A percentile compares a stretch with the other conserved stretches of the same genome.
Conservation (phyloP, 768 basidiomycete genomes). For the Naganishia onofrii region DNA sequence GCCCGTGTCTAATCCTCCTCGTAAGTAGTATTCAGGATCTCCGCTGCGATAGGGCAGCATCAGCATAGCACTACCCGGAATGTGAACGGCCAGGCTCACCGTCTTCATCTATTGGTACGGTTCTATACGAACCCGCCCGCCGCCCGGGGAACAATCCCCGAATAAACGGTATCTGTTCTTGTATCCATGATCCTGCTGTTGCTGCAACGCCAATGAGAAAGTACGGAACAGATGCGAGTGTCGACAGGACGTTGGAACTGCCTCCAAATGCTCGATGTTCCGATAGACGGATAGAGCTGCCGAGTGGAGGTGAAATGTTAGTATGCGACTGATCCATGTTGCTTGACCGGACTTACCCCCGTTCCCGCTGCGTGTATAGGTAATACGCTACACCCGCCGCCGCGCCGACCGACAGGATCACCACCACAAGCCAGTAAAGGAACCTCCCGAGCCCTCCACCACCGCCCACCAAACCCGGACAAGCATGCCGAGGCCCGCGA, state of each 20-base stretch:
- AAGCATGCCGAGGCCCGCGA: constrained; percentile 68
- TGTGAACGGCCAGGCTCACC: background rate
- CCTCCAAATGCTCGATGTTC: constrained; percentile 52
- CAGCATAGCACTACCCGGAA: too few species aligned
- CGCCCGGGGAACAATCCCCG: constrained; percentile 43
- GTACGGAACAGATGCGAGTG: constrained; percentile 84
- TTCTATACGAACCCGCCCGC: constrained; percentile 39
- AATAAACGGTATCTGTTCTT: constrained; percentile 46
- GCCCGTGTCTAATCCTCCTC: constrained; percentile 41
- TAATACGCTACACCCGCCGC: constrained; percentile 74
- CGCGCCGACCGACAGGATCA: constrained; percentile 72
- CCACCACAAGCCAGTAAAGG: constrained; percentile 79
- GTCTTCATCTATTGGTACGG: constrained; percentile 51
- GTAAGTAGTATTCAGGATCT: constrained; percentile 37
- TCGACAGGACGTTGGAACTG: constrained; percentile 62
- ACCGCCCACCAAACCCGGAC: constrained; percentile 69
- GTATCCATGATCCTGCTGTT: constrained; percentile 44
- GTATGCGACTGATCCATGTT: background rate
- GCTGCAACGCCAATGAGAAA: constrained; percentile 76
- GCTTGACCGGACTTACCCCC: background rate
- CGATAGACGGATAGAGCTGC: constrained; percentile 46
- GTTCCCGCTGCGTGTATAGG: constrained; percentile 60
- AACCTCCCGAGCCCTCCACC: constrained; percentile 58
- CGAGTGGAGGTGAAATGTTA: too few species aligned
- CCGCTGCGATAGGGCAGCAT: constrained; percentile 12